These are phyloP conservation scores for Chamaecrista fasciculata DNA, from an alignment of 306 rosid genomes.

Conservation along the genomic window DNA sequence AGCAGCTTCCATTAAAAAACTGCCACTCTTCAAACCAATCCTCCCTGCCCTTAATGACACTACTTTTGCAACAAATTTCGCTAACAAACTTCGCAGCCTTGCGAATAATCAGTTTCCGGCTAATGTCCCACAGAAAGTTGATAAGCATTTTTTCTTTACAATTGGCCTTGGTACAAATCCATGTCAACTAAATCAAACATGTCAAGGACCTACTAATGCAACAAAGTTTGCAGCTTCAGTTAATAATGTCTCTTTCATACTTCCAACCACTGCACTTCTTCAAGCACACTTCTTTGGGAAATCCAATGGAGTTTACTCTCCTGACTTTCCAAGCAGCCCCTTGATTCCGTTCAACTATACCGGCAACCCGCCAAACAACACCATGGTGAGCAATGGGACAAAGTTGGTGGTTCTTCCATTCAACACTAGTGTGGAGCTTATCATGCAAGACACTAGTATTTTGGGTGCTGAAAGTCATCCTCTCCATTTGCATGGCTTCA, in stretches of 20 bases:
- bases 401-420: slow-evolving; percentile 42
- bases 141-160: slow-evolving; percentile 44
- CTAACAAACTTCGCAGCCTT: slow-evolving; percentile 41
- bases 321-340: slow-evolving; percentile 39
- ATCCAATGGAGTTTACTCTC: slow-evolving; percentile 34
- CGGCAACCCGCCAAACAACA: slow-evolving; percentile 39
- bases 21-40: slow-evolving; percentile 36
- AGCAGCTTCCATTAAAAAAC: slow-evolving; percentile 29
- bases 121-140: slow-evolving; percentile 44
- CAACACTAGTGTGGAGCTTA: slow-evolving; percentile 43
- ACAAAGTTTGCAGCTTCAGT: slow-evolving; percentile 52
- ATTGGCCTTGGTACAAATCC: slow-evolving; percentile 54
- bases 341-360: slow-evolving; percentile 39
- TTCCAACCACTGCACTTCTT: slow-evolving; percentile 47
- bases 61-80: slow-evolving; percentile 39
- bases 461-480: slow-evolving; percentile 48
- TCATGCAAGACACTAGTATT: slow-evolving; percentile 50
- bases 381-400: slow-evolving; percentile 49
- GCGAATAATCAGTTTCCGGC: slow-evolving; percentile 41
- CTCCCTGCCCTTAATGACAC: slow-evolving; percentile 57
- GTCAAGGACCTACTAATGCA: slow-evolving; percentile 54
- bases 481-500: slow-evolving; percentile 53
- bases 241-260: slow-evolving; percentile 41
- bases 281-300: slow-evolving; percentile 44
- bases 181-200: slow-evolving; percentile 34